Evolutionary conservation across 2,329 filamentous ascomycete species (phyloP).

Genomic region (Dactylellina parvicollis): DNA sequence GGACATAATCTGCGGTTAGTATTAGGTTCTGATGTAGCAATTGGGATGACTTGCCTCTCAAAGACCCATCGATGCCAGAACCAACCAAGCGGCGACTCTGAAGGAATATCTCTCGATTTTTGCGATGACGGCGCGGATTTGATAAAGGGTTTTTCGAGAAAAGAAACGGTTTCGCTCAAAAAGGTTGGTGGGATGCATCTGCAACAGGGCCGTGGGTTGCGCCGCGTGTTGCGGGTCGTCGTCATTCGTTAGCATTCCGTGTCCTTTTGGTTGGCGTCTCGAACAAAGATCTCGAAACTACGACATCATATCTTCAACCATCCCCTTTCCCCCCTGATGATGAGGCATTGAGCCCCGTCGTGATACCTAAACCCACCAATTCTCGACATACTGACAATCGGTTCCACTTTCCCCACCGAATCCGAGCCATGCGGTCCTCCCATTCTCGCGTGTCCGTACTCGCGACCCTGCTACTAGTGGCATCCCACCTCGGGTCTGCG

Average conservation of each 20-base stretch:
- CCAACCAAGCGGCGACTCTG: not conserved
- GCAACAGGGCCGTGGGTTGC: slow-evolving; percentile 44
- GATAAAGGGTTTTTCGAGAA: slow-evolving; percentile 1
- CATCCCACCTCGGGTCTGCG: slow-evolving; percentile 58
- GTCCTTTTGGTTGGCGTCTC: slow-evolving; percentile 39
- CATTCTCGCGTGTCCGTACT: slow-evolving; percentile 49
- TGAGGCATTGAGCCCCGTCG: slow-evolving; percentile 50
- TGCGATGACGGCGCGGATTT: not conserved
- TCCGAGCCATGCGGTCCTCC: slow-evolving; percentile 45
- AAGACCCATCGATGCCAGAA: slow-evolving; percentile 8
- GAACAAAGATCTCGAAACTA: not conserved
- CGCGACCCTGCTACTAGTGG: slow-evolving; percentile 51
- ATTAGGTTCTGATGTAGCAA: too few relatives aligned
- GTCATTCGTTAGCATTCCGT: slow-evolving; percentile 48
- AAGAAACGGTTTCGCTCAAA: slow-evolving; percentile 40
- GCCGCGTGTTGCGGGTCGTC: slow-evolving; percentile 53
- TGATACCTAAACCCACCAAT: slow-evolving; percentile 14
- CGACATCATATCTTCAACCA: slow-evolving; percentile 26
- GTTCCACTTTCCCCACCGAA: slow-evolving; percentile 2
- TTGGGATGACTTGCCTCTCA: not conserved
- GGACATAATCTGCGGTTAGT: too few relatives aligned
- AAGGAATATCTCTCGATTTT: not conserved
- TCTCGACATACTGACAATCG: not conserved
- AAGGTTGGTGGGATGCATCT: slow-evolving; percentile 32
- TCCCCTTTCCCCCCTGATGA: slow-evolving; percentile 25